These are phyloP conservation scores for Raphidocelis subcapitata DNA, from an alignment of 139 green algal genomes.

Conservation along the genomic window DNA sequence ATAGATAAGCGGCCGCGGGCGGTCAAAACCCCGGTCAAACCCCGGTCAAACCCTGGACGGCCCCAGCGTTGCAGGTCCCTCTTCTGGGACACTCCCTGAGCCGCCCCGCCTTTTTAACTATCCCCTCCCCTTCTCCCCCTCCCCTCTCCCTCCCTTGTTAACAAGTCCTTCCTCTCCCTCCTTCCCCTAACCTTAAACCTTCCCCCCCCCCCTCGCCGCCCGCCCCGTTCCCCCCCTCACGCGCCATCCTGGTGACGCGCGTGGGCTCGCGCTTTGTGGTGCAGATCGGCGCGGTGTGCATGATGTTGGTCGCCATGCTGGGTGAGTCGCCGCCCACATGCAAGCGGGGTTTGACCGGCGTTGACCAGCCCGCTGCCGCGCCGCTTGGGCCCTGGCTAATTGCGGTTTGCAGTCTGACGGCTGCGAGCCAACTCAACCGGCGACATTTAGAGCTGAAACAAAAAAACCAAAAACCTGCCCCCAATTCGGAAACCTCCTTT, in stretches of 20 bases:
- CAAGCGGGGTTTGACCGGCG: neutral
- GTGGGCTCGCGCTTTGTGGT: constrained; percentile 61
- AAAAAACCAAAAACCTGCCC: no score
- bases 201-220: neutral
- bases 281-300: constrained; percentile 49
- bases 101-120: neutral
- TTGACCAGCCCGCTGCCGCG: no score
- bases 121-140: neutral
- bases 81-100: constrained; percentile 28
- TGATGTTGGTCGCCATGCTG: constrained; percentile 57
- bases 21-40: neutral
- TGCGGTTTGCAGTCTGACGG: no score
- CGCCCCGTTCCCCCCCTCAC: no score
- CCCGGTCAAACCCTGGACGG: neutral
- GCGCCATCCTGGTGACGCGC: constrained; percentile 48
- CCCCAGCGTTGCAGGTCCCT: neutral
- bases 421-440: no score
- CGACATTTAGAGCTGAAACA: no score
- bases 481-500: neutral
- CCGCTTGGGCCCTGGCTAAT: no score
- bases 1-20: constrained; percentile 21
- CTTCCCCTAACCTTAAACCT: neutral
- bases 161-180: no score
- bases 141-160: no score
- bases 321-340: constrained; percentile 25